phyloP scores from a whole-genome alignment of 768 basidiomycete species.

The Crepidotus variabilis region DNA sequence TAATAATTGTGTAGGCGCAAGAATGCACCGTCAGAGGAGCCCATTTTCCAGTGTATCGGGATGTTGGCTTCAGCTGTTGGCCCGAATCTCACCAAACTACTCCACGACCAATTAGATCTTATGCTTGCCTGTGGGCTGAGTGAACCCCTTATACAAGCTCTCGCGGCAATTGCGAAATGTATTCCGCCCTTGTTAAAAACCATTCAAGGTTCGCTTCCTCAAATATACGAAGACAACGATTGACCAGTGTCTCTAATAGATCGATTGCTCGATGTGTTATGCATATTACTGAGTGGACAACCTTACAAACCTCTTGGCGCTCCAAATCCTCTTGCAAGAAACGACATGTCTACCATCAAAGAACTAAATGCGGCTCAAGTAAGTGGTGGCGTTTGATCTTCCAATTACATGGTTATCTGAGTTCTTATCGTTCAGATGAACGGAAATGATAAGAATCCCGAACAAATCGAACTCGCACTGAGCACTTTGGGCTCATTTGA shows the following conservation, averaged over 20 bases:
- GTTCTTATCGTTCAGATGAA: constrained; percentile 30
- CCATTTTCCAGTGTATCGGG: constrained; percentile 96
- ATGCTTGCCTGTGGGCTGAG: constrained; percentile 95
- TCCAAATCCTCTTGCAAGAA: constrained; percentile 56
- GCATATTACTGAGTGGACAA: constrained; percentile 76
- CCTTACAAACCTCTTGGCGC: constrained; percentile 87
- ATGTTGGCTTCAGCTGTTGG: constrained; percentile 96
- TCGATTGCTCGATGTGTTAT: constrained; percentile 83
- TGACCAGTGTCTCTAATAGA: constrained; percentile 41
- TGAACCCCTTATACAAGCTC: constrained; percentile 80
- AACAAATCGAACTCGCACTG: constrained; percentile 77
- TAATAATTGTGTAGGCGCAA: constrained; percentile 51
- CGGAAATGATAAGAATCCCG: constrained; percentile 58
- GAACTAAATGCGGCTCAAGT: constrained; percentile 53
- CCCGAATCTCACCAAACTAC: constrained; percentile 89
- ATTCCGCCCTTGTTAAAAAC: constrained; percentile 90
- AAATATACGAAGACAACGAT: not conserved
- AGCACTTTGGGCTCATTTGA: constrained; percentile 88
- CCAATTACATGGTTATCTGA: not conserved
- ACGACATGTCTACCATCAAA: constrained; percentile 46
- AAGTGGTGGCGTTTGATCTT: constrained; percentile 14
- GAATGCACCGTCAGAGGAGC: constrained; percentile 90
- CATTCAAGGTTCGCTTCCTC: constrained; percentile 70
- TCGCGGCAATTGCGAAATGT: constrained; percentile 77
- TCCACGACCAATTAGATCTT: constrained; percentile 94